Percentiles rank a stretch among this genome's conserved stretches.
These are phyloP conservation scores for button mushroom (Agaricus bisporus) DNA, from an alignment of 768 basidiomycete genomes.

Conservation along the genomic window DNA sequence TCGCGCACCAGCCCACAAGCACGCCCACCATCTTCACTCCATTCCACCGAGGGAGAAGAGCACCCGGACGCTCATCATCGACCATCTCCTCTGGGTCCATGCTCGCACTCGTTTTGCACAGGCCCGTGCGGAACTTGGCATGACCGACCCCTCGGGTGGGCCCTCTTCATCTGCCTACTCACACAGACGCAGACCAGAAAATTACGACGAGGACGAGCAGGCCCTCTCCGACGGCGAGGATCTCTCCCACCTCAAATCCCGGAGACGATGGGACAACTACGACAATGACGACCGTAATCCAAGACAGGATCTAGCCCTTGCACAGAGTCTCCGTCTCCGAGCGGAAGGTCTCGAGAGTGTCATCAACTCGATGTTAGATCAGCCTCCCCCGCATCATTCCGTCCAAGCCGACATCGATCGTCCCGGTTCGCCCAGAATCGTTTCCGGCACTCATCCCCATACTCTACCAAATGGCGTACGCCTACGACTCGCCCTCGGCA, in stretches of 20 bases:
- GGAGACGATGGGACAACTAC: conserved; percentile 40
- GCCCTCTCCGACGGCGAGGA: conserved; percentile 61
- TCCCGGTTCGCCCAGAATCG: conserved; percentile 35
- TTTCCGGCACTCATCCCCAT: conserved; percentile 39
- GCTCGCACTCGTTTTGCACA: conserved; percentile 59
- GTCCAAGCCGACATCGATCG: conserved; percentile 44
- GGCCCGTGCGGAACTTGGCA: conserved; percentile 78
- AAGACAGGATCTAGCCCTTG: conserved; percentile 56
- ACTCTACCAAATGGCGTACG: conserved; percentile 77
- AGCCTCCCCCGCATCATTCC: conserved; percentile 62
- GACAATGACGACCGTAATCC: conserved; percentile 52
- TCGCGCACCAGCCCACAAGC: conserved; percentile 76
- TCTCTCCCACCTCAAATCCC: conserved; percentile 41
- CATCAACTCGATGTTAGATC: conserved; percentile 72
- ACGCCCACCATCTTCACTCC: conserved; percentile 82
- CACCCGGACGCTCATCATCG: conserved; percentile 82
- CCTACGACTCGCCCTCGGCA: conserved; percentile 66
- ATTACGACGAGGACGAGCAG: conserved; percentile 72
- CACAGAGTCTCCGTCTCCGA: conserved; percentile 58
- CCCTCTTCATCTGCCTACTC: conserved; percentile 50
- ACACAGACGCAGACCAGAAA: conserved; percentile 68
- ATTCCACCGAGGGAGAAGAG: conserved; percentile 86
- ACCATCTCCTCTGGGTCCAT: conserved; percentile 85
- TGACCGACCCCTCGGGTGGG: conserved; percentile 78
- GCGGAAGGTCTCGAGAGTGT: conserved; percentile 84